phyloP scores from a whole-genome alignment of 2,329 filamentous ascomycete genomes.

The Paramyrothecium sp. region DNA sequence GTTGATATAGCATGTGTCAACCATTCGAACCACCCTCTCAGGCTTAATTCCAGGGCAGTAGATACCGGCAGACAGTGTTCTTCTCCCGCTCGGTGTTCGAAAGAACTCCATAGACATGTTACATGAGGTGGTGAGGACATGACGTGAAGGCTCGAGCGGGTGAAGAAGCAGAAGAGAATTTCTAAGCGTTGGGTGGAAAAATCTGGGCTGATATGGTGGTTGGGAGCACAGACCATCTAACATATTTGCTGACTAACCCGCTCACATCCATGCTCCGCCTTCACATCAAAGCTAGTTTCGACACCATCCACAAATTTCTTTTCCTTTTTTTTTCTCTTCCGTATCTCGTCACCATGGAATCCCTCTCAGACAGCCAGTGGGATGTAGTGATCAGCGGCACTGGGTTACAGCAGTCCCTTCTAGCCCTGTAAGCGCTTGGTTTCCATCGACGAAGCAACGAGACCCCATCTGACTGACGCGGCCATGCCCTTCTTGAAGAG shows the following conservation, averaged over 20 bases:
- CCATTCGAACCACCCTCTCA: slow-evolving; percentile 85
- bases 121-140: slow-evolving; percentile 24
- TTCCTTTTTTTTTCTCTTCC: slow-evolving; percentile 7
- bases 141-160: slow-evolving; percentile 27
- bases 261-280: slow-evolving; percentile 15
- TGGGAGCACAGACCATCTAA: slow-evolving; percentile 18
- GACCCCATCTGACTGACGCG: slow-evolving; percentile 30
- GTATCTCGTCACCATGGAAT: slow-evolving; percentile 59
- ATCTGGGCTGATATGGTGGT: slow-evolving; percentile 7
- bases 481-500: slow-evolving; percentile 55
- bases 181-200: background rate
- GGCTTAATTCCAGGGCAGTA: slow-evolving; percentile 77
- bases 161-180: slow-evolving; percentile 21
- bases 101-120: slow-evolving; percentile 54
- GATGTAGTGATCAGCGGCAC: slow-evolving; percentile 79
- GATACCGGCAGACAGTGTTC: slow-evolving; percentile 71
- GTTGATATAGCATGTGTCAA: slow-evolving; percentile 59
- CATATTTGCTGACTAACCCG: background rate
- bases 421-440: slow-evolving; percentile 65
- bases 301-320: slow-evolving; percentile 14
- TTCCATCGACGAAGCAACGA: slow-evolving; percentile 25
- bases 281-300: slow-evolving; percentile 1
- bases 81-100: slow-evolving; percentile 60
- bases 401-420: slow-evolving; percentile 73
- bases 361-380: slow-evolving; percentile 71